Evolutionary conservation across 2,329 filamentous ascomycete genomes (phyloP), one percentile per base, ranked within the genome.

Genomic region (Alternaria ventricosa): DNA sequence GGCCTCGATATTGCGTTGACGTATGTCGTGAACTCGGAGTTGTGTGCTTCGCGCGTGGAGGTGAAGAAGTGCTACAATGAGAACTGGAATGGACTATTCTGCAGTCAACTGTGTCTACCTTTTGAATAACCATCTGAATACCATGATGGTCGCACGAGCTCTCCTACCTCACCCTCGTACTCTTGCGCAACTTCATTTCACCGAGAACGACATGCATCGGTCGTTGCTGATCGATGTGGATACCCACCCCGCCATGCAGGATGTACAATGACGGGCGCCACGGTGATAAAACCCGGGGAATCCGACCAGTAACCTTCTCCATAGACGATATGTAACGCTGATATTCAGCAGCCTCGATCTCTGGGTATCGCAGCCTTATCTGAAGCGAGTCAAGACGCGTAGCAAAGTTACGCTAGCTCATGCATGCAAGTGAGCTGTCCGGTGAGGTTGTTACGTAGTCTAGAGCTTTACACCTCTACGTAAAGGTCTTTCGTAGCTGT

Each of bases 281-380:
- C 15, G 46, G 54, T 55, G 23, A 22, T 45, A 44, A 20, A 58
- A 49, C 10, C 49, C 49, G 49, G 18, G n/a, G 18, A 27, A 51
- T 60, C 60, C 64, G 63, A 54, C 76, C 73, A 78, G 75, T 78
- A 47, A 53, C 11, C 61, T 44, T 28, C 27, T 20, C 20, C 20
- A 46, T 46, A 57, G 49, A 25, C 41, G 30, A 68, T 75, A 68
- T 68, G 73, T 75, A 72, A 74, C 45, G 47, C 58, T 20, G 20
- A 69, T 60, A 71, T 62, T 71, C 68, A 73, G 46, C 54, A 28
- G 25, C 53, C 23, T 63, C 53, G 58, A 51, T 66, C 47, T 54
- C 61, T 64, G 57, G 55, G 60, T 63, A 64, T 60, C 60, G 28
- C 18, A 41, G 60, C 60, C 74, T 78, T 78, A 78, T 78, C 75